Evolutionary conservation across 768 basidiomycete species (phyloP).

Genomic region (Pleurotus ostreatus): DNA sequence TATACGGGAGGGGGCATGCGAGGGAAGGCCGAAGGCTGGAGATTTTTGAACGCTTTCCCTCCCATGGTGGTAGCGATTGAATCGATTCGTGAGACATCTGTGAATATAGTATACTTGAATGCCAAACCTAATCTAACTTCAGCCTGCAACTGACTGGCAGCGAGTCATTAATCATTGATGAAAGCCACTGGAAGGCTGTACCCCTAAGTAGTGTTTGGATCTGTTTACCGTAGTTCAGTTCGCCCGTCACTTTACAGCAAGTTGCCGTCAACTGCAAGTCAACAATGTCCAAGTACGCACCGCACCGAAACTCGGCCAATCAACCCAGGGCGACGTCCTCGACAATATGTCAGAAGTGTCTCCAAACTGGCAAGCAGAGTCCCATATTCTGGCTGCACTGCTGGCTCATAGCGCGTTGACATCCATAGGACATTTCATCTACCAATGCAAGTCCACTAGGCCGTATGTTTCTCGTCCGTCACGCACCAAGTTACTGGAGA

Average conservation of each 20-base stretch:
- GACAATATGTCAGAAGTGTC: constrained; percentile 82
- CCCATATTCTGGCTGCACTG: background rate
- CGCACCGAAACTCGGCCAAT: constrained; percentile 59
- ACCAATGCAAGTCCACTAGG: constrained; percentile 77
- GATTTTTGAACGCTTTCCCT: constrained; percentile 58
- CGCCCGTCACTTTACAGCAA: no score
- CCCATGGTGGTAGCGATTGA: constrained; percentile 43
- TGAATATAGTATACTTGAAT: background rate
- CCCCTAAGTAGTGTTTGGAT: no score
- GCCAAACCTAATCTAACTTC: no score
- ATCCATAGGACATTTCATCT: constrained; percentile 79
- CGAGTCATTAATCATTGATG: no score
- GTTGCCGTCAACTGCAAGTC: background rate
- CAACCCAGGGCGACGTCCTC: constrained; percentile 59
- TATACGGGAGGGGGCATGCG: constrained; percentile 60
- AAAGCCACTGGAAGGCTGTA: no score
- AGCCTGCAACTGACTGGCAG: no score
- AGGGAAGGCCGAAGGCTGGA: constrained; percentile 48
- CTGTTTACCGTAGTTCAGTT: no score
- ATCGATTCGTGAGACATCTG: background rate
- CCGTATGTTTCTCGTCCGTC: constrained; percentile 91
- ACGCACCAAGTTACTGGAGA: constrained; percentile 80
- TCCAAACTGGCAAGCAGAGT: constrained; percentile 50
- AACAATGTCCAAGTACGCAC: constrained; percentile 77
- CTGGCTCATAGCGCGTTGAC: background rate